Conservation (phyloP, 352 stramenopile genomes). For the Phytophthora agathidicida region DNA sequence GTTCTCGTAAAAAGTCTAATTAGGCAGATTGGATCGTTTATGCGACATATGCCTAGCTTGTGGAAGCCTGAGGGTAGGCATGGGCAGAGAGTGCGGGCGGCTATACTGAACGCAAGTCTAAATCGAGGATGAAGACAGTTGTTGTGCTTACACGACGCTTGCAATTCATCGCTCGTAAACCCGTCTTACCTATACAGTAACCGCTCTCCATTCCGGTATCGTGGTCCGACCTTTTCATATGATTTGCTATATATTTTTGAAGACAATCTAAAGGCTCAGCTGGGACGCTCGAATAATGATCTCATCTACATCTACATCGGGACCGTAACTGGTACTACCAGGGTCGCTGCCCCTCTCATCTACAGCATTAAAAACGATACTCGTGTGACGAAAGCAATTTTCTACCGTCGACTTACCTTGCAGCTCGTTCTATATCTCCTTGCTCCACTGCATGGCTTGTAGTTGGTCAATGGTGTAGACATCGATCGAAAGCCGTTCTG, state of each 20-base stretch:
- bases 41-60: too few species aligned
- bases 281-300: conserved; percentile 3
- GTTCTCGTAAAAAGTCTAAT: too few species aligned
- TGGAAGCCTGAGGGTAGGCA: too few species aligned
- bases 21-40: too few species aligned
- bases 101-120: too few species aligned
- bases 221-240: neutral
- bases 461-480: conserved; percentile 1
- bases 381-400: conserved; percentile 18
- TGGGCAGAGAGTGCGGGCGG: too few species aligned
- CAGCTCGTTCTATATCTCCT: conserved; percentile 8
- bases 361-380: conserved; percentile 10
- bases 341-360: conserved; percentile 6
- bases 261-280: conserved; percentile 1
- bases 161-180: too few species aligned
- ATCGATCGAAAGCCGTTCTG: neutral
- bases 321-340: neutral
- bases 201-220: too few species aligned
- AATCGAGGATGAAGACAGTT: too few species aligned
- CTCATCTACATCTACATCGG: conserved; percentile 2
- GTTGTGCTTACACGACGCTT: too few species aligned
- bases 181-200: too few species aligned
- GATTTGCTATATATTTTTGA: conserved; percentile 10
- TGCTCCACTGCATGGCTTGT: neutral
- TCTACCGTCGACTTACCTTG: conserved; percentile 3